Evolutionary conservation across 2,329 filamentous ascomycete genomes (phyloP).

Genomic region (Geoglossum cookeanum): DNA sequence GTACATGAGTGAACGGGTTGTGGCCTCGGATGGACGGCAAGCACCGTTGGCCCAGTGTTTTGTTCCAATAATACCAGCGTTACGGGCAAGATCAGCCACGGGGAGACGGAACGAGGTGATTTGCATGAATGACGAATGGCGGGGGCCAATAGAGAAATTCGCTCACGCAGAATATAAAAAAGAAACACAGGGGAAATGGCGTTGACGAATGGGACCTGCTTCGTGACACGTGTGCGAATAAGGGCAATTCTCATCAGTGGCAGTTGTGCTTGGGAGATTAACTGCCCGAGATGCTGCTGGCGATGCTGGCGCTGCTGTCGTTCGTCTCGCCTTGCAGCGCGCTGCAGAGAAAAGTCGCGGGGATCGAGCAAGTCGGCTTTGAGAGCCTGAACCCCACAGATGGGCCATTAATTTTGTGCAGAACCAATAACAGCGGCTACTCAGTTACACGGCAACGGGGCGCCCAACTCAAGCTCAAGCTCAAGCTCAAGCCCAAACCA

Average conservation of each 20-base stretch:
- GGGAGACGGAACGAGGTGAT: too few species aligned
- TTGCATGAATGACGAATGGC: not conserved
- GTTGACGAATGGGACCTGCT: not conserved
- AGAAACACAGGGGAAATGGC: not conserved
- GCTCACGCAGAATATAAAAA: not conserved
- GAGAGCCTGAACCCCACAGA: too few species aligned
- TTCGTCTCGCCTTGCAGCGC: too few species aligned
- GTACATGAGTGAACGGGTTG: not conserved
- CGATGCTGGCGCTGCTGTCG: not conserved
- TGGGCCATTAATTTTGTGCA: too few species aligned
- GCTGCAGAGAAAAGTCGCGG: too few species aligned
- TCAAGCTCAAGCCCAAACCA: too few species aligned
- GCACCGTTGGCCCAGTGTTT: not conserved
- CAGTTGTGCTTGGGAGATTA: not conserved
- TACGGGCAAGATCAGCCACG: too few species aligned
- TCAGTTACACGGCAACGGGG: too few species aligned
- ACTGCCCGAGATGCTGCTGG: not conserved
- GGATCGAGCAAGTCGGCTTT: too few species aligned
- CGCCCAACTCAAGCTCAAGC: too few species aligned
- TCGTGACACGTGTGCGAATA: slow-evolving; percentile 1
- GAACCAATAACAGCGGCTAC: too few species aligned
- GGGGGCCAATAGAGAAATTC: not conserved
- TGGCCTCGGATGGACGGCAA: not conserved
- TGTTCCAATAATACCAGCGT: too few species aligned
- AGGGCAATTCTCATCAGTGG: not conserved